Conservation (phyloP, 1,139 yeast species). For the Nadsonia starkeyi-henricii region DNA sequence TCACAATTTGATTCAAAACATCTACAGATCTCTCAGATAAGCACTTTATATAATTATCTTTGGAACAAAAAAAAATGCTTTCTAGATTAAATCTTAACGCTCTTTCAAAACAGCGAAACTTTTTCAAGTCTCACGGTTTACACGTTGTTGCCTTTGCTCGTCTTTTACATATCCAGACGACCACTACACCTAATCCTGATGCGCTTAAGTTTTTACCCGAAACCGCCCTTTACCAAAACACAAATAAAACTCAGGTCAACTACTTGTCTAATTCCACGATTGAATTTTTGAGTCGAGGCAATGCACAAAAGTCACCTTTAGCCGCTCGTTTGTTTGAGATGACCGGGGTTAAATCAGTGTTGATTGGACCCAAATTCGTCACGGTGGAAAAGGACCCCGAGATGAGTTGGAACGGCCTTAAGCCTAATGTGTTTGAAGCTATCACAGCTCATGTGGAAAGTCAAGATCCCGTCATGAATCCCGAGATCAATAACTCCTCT, state of each 20-base stretch:
- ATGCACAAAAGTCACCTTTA: constrained; percentile 65
- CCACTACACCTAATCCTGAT: constrained; percentile 80
- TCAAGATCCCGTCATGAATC: constrained; percentile 39
- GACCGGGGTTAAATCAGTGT: constrained; percentile 73
- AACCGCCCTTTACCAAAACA: neutral
- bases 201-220: constrained; percentile 70
- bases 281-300: constrained; percentile 57
- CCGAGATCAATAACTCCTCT: constrained; percentile 15
- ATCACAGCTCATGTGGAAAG: constrained; percentile 72
- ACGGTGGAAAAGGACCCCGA: constrained; percentile 60
- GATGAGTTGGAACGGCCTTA: constrained; percentile 57
- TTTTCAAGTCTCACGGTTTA: too few species aligned
- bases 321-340: constrained; percentile 68
- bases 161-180: constrained; percentile 33
- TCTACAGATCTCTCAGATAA: too few species aligned
- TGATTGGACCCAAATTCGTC: constrained; percentile 80
- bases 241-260: neutral
- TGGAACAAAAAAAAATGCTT: too few species aligned
- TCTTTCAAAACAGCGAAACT: too few species aligned
- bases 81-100: too few species aligned
- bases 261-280: constrained; percentile 25
- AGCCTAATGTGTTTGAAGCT: constrained; percentile 79
- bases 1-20: too few species aligned
- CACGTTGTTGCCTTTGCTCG: neutral
- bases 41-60: too few species aligned